Percentiles rank a stretch among this genome's conserved stretches.
phyloP scores from a whole-genome alignment of 768 basidiomycete genomes.

The Leccinum uliginosum region DNA sequence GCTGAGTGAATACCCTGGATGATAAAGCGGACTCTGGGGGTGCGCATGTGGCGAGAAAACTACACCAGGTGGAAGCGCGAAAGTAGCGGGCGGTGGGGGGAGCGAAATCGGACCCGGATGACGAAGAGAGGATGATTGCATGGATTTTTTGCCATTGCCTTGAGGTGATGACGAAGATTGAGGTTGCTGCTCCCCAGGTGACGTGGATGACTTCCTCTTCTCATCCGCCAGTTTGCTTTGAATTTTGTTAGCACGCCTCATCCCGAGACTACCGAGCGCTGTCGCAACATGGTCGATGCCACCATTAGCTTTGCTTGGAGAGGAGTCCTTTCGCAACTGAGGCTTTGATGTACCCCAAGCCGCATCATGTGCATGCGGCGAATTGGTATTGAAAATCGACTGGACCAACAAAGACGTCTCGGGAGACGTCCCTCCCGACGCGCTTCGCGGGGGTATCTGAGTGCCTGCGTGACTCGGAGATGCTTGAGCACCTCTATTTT shows the following conservation, averaged over 20 bases:
- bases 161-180: slow-evolving; percentile 11
- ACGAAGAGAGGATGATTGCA: slow-evolving; percentile 36
- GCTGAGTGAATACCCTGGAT: slow-evolving; percentile 32
- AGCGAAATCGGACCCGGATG: slow-evolving; percentile 71
- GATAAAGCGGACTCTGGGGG: slow-evolving; percentile 38
- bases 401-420: slow-evolving; percentile 9
- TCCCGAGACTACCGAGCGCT: slow-evolving; percentile 25
- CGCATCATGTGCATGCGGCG: slow-evolving; percentile 5
- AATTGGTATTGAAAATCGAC: slow-evolving; percentile 13
- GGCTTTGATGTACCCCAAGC: slow-evolving; percentile 16
- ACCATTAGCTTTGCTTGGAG: slow-evolving; percentile 16
- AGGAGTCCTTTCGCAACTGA: slow-evolving; percentile 9
- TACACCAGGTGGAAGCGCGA: slow-evolving; percentile 37
- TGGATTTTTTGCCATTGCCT: slow-evolving; percentile 12
- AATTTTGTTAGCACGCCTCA: slow-evolving; percentile 27
- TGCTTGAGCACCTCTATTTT: slow-evolving; percentile 5
- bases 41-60: slow-evolving; percentile 32
- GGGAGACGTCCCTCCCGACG: slow-evolving; percentile 4
- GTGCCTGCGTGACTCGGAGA: slow-evolving; percentile 7
- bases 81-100: slow-evolving; percentile 56
- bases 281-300: slow-evolving; percentile 14
- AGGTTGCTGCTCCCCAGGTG: slow-evolving; percentile 17
- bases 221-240: slow-evolving; percentile 24
- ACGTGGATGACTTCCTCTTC: slow-evolving; percentile 12
- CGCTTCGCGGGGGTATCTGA: slow-evolving; percentile 2